Conservation (phyloP, 441 rosid species). For the Erysimum pusillum region DNA sequence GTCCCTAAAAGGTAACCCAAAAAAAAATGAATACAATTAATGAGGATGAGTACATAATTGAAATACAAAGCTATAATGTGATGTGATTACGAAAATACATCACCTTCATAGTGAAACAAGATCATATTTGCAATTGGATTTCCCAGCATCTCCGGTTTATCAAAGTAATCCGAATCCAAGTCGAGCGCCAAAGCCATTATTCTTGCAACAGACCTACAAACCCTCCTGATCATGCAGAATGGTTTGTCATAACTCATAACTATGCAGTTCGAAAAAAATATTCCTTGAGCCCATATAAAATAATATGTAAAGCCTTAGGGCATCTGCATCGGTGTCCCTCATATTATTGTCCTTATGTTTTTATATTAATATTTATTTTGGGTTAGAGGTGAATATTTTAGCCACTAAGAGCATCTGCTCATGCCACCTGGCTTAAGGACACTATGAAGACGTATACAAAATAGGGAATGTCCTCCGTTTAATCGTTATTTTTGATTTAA, state of each 20-base stretch:
- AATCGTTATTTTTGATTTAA: no score
- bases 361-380: no score
- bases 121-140: conserved; percentile 79
- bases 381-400: no score
- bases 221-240: conserved; percentile 63
- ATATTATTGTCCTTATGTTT: no score
- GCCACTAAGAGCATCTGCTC: no score
- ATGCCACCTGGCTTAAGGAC: no score
- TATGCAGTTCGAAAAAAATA: conserved; percentile 5
- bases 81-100: not conserved
- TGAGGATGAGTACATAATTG: not conserved
- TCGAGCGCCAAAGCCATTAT: conserved; percentile 86
- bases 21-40: not conserved
- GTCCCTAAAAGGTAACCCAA: conserved; percentile 50
- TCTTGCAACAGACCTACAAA: conserved; percentile 70
- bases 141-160: conserved; percentile 78
- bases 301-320: no score
- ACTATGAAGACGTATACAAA: no score
- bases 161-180: conserved; percentile 76
- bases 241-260: not conserved
- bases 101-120: conserved; percentile 81
- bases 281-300: no score
- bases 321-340: no score
- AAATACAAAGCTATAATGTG: conserved; percentile 12
- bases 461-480: no score